These are phyloP conservation scores for Phycomyces blakesleeanus DNA, from an alignment of 192 early-diverging fungal species.

Conservation along the genomic window DNA sequence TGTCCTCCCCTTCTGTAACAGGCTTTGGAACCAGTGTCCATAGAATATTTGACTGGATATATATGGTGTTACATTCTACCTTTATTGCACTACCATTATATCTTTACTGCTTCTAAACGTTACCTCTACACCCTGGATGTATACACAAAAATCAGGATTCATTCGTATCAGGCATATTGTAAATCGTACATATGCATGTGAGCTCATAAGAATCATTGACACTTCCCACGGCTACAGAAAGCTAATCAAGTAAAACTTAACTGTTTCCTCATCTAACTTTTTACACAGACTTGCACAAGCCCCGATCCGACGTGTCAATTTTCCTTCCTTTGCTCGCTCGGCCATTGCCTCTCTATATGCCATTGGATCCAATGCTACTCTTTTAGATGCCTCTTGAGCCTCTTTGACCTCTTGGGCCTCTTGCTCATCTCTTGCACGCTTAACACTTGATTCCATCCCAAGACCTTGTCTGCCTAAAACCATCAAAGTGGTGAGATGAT, in stretches of 20 bases:
- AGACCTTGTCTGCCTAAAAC: slow-evolving; percentile 43
- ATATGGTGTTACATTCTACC: neutral
- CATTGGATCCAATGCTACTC: slow-evolving; percentile 31
- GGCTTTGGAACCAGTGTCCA: slow-evolving; percentile 2
- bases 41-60: slow-evolving; percentile 15
- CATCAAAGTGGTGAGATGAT: slow-evolving; percentile 1
- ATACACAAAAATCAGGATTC: too few species aligned
- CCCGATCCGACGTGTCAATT: slow-evolving; percentile 27
- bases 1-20: slow-evolving; percentile 9
- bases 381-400: slow-evolving; percentile 17
- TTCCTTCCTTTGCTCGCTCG: slow-evolving; percentile 29
- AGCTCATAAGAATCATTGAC: too few species aligned
- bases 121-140: too few species aligned
- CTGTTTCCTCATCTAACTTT: slow-evolving; percentile 37
- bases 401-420: slow-evolving; percentile 11
- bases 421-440: slow-evolving; percentile 35
- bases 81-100: neutral
- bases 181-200: too few species aligned
- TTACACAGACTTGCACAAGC: slow-evolving; percentile 40
- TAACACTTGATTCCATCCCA: slow-evolving; percentile 40
- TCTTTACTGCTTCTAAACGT: neutral
- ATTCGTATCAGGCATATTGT: too few species aligned
- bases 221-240: too few species aligned
- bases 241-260: neutral
- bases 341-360: slow-evolving; percentile 35